phyloP scores from a whole-genome alignment of 1,284 basidiomycete species.

The Melampsora larici-populina region DNA sequence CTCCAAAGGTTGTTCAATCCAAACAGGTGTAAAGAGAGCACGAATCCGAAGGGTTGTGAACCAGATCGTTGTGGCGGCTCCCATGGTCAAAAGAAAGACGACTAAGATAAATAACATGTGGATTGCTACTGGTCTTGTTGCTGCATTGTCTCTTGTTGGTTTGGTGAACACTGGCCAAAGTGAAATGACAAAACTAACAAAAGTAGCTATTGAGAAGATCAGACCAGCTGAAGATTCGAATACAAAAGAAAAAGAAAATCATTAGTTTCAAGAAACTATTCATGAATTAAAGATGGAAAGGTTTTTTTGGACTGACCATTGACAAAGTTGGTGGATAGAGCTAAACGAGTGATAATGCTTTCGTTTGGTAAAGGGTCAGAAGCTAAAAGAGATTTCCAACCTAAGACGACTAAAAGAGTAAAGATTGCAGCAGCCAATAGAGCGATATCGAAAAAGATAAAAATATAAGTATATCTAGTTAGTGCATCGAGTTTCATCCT shows the following conservation, averaged over 20 bases:
- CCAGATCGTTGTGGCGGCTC: constrained; percentile 29
- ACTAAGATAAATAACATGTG: constrained; percentile 18
- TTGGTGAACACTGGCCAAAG: constrained; percentile 30
- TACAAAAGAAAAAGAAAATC: too few relatives aligned
- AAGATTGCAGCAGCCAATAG: constrained; percentile 24
- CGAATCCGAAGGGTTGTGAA: constrained; percentile 29
- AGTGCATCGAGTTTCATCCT: constrained; percentile 28
- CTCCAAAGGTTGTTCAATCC: constrained; percentile 1
- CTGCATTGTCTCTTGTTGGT: constrained; percentile 29
- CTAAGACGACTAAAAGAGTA: constrained; percentile 17
- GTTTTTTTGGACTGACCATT: constrained; percentile 33
- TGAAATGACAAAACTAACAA: constrained; percentile 17
- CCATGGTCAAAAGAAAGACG: constrained; percentile 22
- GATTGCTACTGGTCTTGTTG: constrained; percentile 10
- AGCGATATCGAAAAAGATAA: constrained; percentile 25
- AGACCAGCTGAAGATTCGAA: constrained; percentile 8
- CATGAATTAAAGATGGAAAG: too few relatives aligned
- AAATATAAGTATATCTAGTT: constrained; percentile 41
- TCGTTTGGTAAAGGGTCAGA: constrained; percentile 4
- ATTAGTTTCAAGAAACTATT: too few relatives aligned
- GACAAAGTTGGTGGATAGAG: constrained; percentile 10
- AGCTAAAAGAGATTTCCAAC: constrained; percentile 18
- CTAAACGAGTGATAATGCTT: constrained; percentile 15
- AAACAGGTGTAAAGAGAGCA: constrained; percentile 25
- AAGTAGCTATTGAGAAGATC: constrained; percentile 5